These are phyloP conservation scores for Mychonastes homosphaera DNA, from an alignment of 139 green algal species.

Conservation along the genomic window DNA sequence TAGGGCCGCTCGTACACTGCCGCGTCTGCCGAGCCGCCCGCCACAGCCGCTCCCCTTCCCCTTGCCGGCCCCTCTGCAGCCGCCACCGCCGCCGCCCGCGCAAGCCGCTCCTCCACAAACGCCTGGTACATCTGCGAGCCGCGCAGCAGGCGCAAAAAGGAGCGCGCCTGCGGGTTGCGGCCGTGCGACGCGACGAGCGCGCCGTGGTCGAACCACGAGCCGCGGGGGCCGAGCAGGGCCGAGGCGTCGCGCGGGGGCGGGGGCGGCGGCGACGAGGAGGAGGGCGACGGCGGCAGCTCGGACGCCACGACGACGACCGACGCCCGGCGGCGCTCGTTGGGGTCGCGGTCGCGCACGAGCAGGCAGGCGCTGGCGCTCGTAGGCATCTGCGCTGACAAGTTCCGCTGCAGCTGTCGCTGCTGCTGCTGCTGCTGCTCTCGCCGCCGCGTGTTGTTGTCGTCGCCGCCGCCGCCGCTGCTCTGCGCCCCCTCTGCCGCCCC, in stretches of 20 bases:
- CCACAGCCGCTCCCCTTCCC: too few species aligned
- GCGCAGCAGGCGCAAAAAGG: constrained; percentile 44
- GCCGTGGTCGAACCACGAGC: constrained; percentile 48
- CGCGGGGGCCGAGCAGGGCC: constrained; percentile 7
- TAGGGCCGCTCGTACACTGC: too few species aligned
- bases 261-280: neutral
- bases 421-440: neutral
- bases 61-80: too few species aligned
- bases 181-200: constrained; percentile 34
- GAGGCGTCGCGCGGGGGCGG: neutral
- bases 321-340: neutral
- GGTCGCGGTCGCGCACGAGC: neutral
- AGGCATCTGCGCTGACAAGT: neutral
- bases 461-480: too few species aligned
- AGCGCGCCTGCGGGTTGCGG: constrained; percentile 29
- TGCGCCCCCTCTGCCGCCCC: neutral
- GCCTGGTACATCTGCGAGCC: constrained; percentile 70
- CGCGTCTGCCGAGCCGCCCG: too few species aligned
- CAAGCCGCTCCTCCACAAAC: constrained; percentile 57
- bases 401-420: neutral
- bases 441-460: neutral
- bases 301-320: neutral
- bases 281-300: neutral
- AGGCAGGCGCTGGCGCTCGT: neutral
- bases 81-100: constrained; percentile 19